Percentiles rank a stretch among this genome's conserved stretches.
These are phyloP conservation scores for Seiridium cupressi DNA, from an alignment of 2,329 filamentous ascomycete species.

Conservation along the genomic window DNA sequence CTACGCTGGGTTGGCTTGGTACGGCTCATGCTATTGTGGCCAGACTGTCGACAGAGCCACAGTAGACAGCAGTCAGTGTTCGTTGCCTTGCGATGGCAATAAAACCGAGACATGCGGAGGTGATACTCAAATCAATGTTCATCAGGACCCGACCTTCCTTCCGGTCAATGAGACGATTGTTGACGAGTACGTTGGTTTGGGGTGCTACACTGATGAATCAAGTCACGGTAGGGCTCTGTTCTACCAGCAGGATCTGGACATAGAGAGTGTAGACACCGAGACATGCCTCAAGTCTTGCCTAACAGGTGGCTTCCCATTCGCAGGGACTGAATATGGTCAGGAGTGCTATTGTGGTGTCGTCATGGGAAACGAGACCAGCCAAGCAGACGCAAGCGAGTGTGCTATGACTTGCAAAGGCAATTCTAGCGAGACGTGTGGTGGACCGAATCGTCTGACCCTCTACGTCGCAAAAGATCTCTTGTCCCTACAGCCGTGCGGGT, in stretches of 20 bases:
- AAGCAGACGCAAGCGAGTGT: constrained; percentile 40
- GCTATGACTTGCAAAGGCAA: constrained; percentile 52
- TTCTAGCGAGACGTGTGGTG: constrained; percentile 39
- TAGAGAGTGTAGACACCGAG: constrained; percentile 37
- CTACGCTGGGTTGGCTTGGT: constrained; percentile 50
- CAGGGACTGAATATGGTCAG: constrained; percentile 43
- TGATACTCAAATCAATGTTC: constrained; percentile 44
- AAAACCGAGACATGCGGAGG: constrained; percentile 45
- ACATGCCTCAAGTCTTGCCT: constrained; percentile 42
- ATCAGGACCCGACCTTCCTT: constrained; percentile 46
- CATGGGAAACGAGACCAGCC: constrained; percentile 44
- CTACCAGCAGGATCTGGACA: constrained; percentile 37
- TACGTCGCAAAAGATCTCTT: constrained; percentile 48
- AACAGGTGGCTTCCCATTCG: constrained; percentile 43
- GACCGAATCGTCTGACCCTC: constrained; percentile 37
- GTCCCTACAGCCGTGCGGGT: constrained; percentile 49
- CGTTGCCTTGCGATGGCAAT: constrained; percentile 51
- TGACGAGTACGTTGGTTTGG: constrained; percentile 55
- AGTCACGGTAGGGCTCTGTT: constrained; percentile 41
- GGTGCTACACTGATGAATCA: constrained; percentile 56
- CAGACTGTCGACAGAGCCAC: constrained; percentile 51
- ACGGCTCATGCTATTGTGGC: constrained; percentile 53
- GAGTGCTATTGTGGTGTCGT: constrained; percentile 53
- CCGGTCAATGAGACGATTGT: constrained; percentile 39
- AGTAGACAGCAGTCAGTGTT: constrained; percentile 53